phyloP scores from a whole-genome alignment of 2,329 filamentous ascomycete genomes.

The Calonectria crousiana region DNA sequence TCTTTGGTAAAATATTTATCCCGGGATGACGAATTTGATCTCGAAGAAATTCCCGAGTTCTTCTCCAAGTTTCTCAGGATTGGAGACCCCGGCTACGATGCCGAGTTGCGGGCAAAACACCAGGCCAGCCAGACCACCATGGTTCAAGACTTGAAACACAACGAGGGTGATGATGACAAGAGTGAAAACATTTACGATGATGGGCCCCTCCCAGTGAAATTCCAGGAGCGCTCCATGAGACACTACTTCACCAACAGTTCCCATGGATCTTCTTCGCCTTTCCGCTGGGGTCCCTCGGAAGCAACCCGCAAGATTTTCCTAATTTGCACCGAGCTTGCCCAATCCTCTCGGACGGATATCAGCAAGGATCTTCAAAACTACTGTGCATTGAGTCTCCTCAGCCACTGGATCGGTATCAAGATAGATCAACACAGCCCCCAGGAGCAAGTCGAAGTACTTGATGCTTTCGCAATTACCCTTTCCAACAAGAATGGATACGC shows the following conservation, averaged over 20 bases:
- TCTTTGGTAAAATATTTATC: slow-evolving; percentile 37
- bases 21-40: slow-evolving; percentile 33
- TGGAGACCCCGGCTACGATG: slow-evolving; percentile 41
- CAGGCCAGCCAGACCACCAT: slow-evolving; percentile 17
- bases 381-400: neutral
- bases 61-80: slow-evolving; percentile 43
- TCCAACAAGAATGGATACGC: neutral
- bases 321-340: neutral
- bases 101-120: slow-evolving; percentile 28
- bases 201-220: slow-evolving; percentile 42
- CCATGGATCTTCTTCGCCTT: neutral
- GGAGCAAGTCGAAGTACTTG: neutral
- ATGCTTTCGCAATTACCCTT: neutral
- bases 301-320: slow-evolving; percentile 42
- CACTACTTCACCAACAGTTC: slow-evolving; percentile 36
- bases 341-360: neutral
- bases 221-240: slow-evolving; percentile 47
- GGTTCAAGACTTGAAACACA: slow-evolving; percentile 36
- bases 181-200: slow-evolving; percentile 42
- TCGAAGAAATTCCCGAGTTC: slow-evolving; percentile 43
- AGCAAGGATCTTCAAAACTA: neutral
- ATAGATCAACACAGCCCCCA: neutral
- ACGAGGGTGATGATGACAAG: neutral
- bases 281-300: slow-evolving; percentile 37
- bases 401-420: neutral